These are phyloP conservation scores for Fomitopsis pinicola DNA, from an alignment of 1,284 basidiomycete genomes.

Conservation along the genomic window DNA sequence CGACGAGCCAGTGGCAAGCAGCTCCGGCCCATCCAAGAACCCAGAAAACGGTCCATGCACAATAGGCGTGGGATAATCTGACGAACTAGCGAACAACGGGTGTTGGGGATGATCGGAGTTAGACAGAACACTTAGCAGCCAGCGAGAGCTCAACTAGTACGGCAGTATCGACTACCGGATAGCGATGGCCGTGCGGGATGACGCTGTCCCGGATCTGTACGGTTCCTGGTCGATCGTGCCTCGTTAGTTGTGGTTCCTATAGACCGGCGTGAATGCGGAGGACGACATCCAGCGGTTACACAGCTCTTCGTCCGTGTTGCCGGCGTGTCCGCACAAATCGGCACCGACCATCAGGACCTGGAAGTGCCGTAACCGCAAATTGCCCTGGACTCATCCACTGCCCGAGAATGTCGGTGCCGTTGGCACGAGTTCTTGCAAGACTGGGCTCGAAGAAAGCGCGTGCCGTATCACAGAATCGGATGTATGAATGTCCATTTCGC, in stretches of 20 bases:
- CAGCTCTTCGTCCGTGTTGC: conserved; percentile 75
- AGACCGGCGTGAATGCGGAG: conserved; percentile 68
- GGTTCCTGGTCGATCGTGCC: conserved; percentile 66
- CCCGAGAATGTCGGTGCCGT: too few species aligned
- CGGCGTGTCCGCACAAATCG: conserved; percentile 49
- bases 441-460: too few species aligned
- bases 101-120: conserved; percentile 37
- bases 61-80: conserved; percentile 57
- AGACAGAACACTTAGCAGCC: background rate
- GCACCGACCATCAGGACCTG: too few species aligned
- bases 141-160: conserved; percentile 54
- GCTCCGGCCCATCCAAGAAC: too few species aligned
- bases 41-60: too few species aligned
- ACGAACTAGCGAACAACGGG: conserved; percentile 70
- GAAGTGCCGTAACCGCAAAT: conserved; percentile 69
- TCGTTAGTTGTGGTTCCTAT: conserved; percentile 60
- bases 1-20: too few species aligned
- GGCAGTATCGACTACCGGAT: conserved; percentile 65
- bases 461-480: conserved; percentile 24
- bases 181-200: conserved; percentile 64
- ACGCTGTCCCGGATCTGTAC: conserved; percentile 55
- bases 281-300: conserved; percentile 82
- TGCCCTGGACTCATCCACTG: conserved; percentile 34
- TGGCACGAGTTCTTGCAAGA: too few species aligned
- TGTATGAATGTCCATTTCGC: too few species aligned